Conservation (phyloP, 306 rosid species). For the Calophaca sinica region DNA sequence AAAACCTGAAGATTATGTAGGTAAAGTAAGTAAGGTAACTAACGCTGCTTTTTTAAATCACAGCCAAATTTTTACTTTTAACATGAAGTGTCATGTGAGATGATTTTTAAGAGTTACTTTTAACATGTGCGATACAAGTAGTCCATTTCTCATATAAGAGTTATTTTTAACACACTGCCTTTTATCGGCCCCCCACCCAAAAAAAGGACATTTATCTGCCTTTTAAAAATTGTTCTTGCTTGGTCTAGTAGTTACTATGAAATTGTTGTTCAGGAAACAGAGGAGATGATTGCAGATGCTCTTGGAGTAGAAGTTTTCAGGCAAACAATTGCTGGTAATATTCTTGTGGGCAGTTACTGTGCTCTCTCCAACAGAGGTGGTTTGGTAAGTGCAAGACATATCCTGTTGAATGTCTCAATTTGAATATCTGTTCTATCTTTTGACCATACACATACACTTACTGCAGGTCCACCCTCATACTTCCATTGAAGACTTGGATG, state of each 20-base stretch:
- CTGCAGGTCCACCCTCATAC: constrained; percentile 91
- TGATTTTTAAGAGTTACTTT: too few relatives aligned
- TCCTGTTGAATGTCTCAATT: constrained; percentile 6
- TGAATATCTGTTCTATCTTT: background rate
- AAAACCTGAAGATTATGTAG: too few relatives aligned
- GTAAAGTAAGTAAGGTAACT: too few relatives aligned
- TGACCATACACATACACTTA: background rate
- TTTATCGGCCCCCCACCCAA: background rate
- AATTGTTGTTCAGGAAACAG: constrained; percentile 69
- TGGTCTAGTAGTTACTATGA: constrained; percentile 13
- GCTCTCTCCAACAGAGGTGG: constrained; percentile 85
- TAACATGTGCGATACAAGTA: too few relatives aligned
- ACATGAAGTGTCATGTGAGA: too few relatives aligned
- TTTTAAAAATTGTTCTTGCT: background rate
- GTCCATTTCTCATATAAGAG: background rate
- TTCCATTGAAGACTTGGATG: constrained; percentile 82
- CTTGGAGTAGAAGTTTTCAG: constrained; percentile 94
- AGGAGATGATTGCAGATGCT: constrained; percentile 85
- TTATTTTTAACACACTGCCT: background rate
- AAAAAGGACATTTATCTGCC: background rate
- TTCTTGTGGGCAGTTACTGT: constrained; percentile 85
- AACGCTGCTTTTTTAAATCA: too few relatives aligned
- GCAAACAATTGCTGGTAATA: constrained; percentile 81
- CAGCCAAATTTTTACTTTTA: too few relatives aligned
- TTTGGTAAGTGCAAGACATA: constrained; percentile 60